Conservation (phyloP, 208 protist genomes). For the Willaertia magna region DNA sequence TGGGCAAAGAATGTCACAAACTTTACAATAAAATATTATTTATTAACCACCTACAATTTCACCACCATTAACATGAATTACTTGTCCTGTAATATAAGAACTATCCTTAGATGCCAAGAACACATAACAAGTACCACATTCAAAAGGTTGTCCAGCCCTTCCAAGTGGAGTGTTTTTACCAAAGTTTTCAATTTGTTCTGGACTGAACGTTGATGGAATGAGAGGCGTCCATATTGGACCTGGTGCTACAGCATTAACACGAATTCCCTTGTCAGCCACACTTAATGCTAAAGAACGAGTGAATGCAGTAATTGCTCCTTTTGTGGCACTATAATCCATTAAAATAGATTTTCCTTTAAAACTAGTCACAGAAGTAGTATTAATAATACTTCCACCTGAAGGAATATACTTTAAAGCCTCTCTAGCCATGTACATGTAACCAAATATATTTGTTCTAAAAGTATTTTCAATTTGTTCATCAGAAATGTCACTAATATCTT, state of each 20-base stretch:
- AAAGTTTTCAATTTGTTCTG: constrained; percentile 24
- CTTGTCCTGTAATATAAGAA: constrained; percentile 35
- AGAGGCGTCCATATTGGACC: constrained; percentile 39
- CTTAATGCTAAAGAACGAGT: constrained; percentile 30
- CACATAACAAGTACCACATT: constrained; percentile 30
- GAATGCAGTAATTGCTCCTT: constrained; percentile 36
- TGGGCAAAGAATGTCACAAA: too few relatives aligned
- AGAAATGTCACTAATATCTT: constrained; percentile 30
- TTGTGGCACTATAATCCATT: constrained; percentile 39
- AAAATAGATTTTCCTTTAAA: constrained; percentile 25
- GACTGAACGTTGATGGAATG: constrained; percentile 12
- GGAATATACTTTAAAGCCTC: constrained; percentile 23
- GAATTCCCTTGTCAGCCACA: constrained; percentile 26
- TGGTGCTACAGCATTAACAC: constrained; percentile 41
- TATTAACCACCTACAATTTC: not conserved
- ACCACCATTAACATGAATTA: constrained; percentile 33
- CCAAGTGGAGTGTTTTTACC: constrained; percentile 23
- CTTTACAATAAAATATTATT: too few relatives aligned
- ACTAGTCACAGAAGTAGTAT: constrained; percentile 26
- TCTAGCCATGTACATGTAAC: constrained; percentile 29
- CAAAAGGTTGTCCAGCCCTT: constrained; percentile 33
- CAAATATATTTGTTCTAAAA: constrained; percentile 38
- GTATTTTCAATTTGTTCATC: constrained; percentile 34
- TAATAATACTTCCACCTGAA: constrained; percentile 29
- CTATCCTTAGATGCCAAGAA: constrained; percentile 34